Percentiles rank a stretch among this genome's conserved stretches.
These are phyloP conservation scores for Hemerocallis citrina DNA, from an alignment of 106 monocot species.

Conservation along the genomic window DNA sequence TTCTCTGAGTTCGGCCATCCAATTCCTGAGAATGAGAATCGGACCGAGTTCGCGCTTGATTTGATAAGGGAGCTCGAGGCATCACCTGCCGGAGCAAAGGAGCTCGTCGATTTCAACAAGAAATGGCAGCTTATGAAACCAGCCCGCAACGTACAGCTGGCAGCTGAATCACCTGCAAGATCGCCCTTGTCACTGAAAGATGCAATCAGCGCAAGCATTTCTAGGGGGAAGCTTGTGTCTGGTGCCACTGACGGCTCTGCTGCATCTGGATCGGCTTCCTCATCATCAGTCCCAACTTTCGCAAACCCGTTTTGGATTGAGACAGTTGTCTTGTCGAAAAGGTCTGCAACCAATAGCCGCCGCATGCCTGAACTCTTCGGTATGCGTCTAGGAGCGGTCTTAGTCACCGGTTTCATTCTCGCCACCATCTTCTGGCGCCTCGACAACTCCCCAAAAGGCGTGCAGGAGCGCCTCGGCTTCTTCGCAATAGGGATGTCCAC, in stretches of 20 bases:
- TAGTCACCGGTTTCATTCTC: constrained; percentile 81
- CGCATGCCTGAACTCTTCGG: constrained; percentile 52
- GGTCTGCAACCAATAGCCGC: constrained; percentile 44
- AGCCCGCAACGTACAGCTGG: not conserved
- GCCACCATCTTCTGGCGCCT: constrained; percentile 95
- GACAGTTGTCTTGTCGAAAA: constrained; percentile 32
- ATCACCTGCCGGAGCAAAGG: constrained; percentile 24
- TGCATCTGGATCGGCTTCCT: not conserved
- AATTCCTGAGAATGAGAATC: constrained; percentile 80
- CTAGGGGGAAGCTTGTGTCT: constrained; percentile 77
- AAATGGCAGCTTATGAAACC: constrained; percentile 18
- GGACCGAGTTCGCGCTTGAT: constrained; percentile 82
- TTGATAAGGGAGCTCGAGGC: constrained; percentile 67
- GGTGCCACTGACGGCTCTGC: constrained; percentile 28
- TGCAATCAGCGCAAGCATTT: constrained; percentile 80
- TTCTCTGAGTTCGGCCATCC: constrained; percentile 76
- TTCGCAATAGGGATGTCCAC: constrained; percentile 93
- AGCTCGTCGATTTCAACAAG: constrained; percentile 55
- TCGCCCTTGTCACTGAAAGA: constrained; percentile 40
- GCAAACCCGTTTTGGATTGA: constrained; percentile 83
- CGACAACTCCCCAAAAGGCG: constrained; percentile 78
- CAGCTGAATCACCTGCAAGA: no score
- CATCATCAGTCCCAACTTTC: constrained; percentile 53
- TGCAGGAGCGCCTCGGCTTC: constrained; percentile 88
- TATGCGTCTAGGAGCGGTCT: constrained; percentile 63